These are phyloP conservation scores for Hyaloscypha variabilis DNA, from an alignment of 495 filamentous ascomycete genomes.

Conservation along the genomic window DNA sequence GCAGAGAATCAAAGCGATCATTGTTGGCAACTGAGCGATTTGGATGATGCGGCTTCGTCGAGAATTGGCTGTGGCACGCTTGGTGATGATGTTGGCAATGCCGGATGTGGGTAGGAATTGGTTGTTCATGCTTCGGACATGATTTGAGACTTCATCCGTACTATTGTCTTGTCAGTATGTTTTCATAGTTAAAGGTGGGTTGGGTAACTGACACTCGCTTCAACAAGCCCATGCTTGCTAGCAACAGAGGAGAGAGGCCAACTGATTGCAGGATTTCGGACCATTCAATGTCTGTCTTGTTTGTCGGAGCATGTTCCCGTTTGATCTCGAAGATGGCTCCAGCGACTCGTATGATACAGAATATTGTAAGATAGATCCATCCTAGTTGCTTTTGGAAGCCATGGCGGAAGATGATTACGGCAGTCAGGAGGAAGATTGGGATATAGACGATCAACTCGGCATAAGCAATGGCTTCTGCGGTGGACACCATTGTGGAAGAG, in stretches of 20 bases:
- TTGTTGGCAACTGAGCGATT: constrained; percentile 23
- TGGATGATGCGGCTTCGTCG: constrained; percentile 30
- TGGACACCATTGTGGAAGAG: constrained; percentile 15
- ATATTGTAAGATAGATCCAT: constrained; percentile 31
- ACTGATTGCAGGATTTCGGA: constrained; percentile 26
- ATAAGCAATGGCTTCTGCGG: constrained; percentile 18
- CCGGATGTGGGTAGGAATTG: not conserved
- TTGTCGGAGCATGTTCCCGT: constrained; percentile 15
- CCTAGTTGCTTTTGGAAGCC: constrained; percentile 29
- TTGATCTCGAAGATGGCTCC: constrained; percentile 28
- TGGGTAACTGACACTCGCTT: constrained; percentile 26
- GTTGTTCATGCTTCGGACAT: constrained; percentile 11
- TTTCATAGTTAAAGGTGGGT: not conserved
- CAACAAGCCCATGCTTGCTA: constrained; percentile 30
- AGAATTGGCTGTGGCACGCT: constrained; percentile 24
- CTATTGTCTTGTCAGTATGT: constrained; percentile 9
- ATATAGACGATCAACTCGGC: constrained; percentile 29
- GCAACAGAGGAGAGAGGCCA: constrained; percentile 29
- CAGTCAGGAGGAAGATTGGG: constrained; percentile 28
- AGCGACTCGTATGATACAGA: constrained; percentile 23
- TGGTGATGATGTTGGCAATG: constrained; percentile 15
- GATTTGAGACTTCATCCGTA: constrained; percentile 25
- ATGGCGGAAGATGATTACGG: constrained; percentile 23
- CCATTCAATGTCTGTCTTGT: constrained; percentile 27
- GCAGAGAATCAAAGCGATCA: constrained; percentile 31